Base-by-base conservation (phyloP, 2,329 filamentous ascomycete species). In the Xylaria sp. region DNA sequence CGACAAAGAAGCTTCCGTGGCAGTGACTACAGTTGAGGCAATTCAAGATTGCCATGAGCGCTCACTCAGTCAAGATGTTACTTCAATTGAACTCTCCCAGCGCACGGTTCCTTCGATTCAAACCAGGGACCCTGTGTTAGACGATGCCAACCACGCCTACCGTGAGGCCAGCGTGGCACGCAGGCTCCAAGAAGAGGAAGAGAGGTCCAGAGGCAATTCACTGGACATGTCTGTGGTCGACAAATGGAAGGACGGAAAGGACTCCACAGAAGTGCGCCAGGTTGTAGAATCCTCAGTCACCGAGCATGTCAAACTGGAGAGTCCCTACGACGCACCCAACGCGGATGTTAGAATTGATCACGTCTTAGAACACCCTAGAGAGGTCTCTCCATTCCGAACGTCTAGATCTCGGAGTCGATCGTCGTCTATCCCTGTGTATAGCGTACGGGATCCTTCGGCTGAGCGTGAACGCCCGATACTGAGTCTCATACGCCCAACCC, bases 331-430 rank as follows among this genome's bases (percentile, higher is more conserved):
- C 63, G 80, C 73, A 6, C 85, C 85, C 1, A 77, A 88, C 67
- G 85, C 85, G n/a, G 85, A 88, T 69, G 83, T 87, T 56, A 76
- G 75, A 55, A 81, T 86, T 60, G 84, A 87, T 68, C 80, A 85
- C 65, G 73, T 81, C 61, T 78, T 87, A 62, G 76, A 78, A 56
- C 65, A 71, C 54, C 85, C 85, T 4, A 70, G 71, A 47, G 80
- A 86, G 35, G 71, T 84, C 57, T 63, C 71, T 59, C 71, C 69
- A 49, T 75, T 78, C 68, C 65, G 63, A 39, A 65, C 70, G 8
- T 66, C 71, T 16, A 55, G 63, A 52, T 63, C 61, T 39, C 67
- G 65, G 60, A 67, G 59, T 48, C 71, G 66, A 42, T 69, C 62
- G 58, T 71, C 62, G n/a, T 59, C 66, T 44, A 34, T 63, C 3